Evolutionary conservation across 2,329 filamentous ascomycete species (phyloP).

Genomic region (Cyphellophora europaea): DNA sequence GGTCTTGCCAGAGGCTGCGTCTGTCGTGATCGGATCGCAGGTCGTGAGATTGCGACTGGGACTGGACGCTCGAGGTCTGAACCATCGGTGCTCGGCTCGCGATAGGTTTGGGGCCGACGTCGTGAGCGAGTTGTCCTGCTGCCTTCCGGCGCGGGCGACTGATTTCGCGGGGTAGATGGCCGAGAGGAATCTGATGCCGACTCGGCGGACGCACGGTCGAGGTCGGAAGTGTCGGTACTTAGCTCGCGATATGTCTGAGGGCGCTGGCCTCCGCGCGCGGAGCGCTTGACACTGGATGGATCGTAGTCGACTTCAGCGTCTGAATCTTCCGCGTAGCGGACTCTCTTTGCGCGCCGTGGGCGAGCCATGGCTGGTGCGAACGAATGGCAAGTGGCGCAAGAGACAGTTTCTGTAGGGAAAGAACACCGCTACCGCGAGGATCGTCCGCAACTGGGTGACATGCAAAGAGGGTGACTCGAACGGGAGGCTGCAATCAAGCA

Average conservation of each 20-base stretch:
- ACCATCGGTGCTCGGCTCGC: constrained; percentile 9
- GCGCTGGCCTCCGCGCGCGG: constrained; percentile 5
- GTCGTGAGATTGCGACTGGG: too few species aligned
- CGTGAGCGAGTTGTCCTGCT: constrained; percentile 5
- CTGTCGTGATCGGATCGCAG: too few species aligned
- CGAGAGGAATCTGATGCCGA: too few species aligned
- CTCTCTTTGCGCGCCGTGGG: constrained; percentile 7
- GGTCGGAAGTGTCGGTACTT: constrained; percentile 4
- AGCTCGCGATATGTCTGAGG: constrained; percentile 12
- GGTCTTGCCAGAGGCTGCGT: too few species aligned
- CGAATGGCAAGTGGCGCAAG: too few species aligned
- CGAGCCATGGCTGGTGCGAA: constrained; percentile 1
- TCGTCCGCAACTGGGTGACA: too few species aligned
- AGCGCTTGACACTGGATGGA: constrained; percentile 2
- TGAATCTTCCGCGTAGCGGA: constrained; percentile 7
- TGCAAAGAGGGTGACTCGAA: too few species aligned
- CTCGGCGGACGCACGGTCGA: too few species aligned
- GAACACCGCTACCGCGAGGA: too few species aligned
- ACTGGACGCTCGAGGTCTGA: not conserved
- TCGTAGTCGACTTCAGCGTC: constrained; percentile 7
- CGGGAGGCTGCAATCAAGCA: too few species aligned
- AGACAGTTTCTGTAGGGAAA: too few species aligned
- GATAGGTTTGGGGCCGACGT: constrained; percentile 9
- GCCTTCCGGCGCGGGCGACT: constrained; percentile 3
- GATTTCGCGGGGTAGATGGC: too few species aligned